phyloP scores from a whole-genome alignment of 2,329 filamentous ascomycete species.

The Didymella pinodella region DNA sequence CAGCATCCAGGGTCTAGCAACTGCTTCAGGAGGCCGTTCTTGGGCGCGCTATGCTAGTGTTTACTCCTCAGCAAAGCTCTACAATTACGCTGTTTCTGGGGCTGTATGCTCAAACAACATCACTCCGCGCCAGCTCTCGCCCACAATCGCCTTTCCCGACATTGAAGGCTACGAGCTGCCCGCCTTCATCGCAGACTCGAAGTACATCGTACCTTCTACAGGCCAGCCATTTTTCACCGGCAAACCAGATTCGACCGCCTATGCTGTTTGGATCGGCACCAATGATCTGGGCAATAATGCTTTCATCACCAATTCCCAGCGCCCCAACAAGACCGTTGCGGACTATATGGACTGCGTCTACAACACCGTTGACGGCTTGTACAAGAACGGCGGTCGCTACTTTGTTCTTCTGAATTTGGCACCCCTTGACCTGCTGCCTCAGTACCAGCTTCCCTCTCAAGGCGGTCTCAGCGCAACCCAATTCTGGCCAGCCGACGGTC shows the following conservation, averaged over 20 bases:
- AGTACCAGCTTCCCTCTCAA: conserved; percentile 65
- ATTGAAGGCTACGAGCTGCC: conserved; percentile 57
- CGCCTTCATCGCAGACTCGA: conserved; percentile 57
- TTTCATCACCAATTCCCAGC: conserved; percentile 72
- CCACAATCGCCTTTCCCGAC: conserved; percentile 65
- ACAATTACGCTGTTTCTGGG: conserved; percentile 76
- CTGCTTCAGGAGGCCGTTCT: conserved; percentile 69
- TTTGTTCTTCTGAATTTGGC: conserved; percentile 76
- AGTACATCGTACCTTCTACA: conserved; percentile 42
- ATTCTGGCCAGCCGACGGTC: conserved; percentile 58
- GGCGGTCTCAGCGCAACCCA: conserved; percentile 55
- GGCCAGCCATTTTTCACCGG: conserved; percentile 55
- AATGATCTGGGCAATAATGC: conserved; percentile 75
- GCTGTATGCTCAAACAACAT: conserved; percentile 76
- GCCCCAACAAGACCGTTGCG: conserved; percentile 65
- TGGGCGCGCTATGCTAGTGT: conserved; percentile 74
- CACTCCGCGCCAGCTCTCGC: conserved; percentile 62
- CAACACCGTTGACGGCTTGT: conserved; percentile 67
- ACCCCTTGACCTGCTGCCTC: conserved; percentile 71
- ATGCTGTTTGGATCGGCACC: conserved; percentile 81
- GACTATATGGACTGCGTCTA: conserved; percentile 75
- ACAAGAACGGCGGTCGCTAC: conserved; percentile 70
- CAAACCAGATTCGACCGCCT: conserved; percentile 69
- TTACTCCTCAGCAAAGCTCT: conserved; percentile 62
- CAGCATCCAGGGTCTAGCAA: conserved; percentile 54